phyloP scores from a whole-genome alignment of 2,329 filamentous ascomycete species.

The Aspergillus pseudoterreus region DNA sequence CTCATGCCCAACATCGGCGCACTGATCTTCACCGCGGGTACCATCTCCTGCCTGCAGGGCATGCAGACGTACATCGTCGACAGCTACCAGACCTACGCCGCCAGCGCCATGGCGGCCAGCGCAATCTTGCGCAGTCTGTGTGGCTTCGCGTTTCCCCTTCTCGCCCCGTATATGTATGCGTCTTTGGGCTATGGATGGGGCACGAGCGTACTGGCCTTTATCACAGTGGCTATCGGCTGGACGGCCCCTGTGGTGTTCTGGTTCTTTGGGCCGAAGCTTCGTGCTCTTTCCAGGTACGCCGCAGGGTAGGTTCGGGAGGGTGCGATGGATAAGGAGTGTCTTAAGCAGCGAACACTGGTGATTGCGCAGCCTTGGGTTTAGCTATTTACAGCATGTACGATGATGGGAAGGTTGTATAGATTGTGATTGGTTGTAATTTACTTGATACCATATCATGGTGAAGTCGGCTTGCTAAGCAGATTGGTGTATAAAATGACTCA shows the following conservation, averaged over 20 bases:
- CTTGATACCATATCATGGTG: too few relatives aligned
- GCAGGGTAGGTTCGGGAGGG: background rate
- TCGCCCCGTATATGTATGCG: constrained; percentile 31
- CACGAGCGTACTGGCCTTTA: constrained; percentile 31
- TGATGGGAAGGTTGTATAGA: too few relatives aligned
- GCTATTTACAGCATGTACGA: too few relatives aligned
- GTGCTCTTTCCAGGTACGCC: constrained; percentile 39
- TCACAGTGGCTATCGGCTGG: constrained; percentile 31
- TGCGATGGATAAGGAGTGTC: too few relatives aligned
- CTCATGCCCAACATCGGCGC: constrained; percentile 52
- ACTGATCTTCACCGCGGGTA: constrained; percentile 43
- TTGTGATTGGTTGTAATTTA: too few relatives aligned
- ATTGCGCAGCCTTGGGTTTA: too few relatives aligned
- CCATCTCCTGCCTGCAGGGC: constrained; percentile 33
- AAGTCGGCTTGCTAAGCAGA: too few relatives aligned
- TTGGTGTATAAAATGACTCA: too few relatives aligned
- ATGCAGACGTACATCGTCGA: constrained; percentile 34
- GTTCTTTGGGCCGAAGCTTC: constrained; percentile 42
- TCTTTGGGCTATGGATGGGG: constrained; percentile 30
- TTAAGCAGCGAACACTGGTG: too few relatives aligned
- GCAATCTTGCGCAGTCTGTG: constrained; percentile 7
- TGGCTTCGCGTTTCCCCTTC: constrained; percentile 32
- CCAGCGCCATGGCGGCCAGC: constrained; percentile 18
- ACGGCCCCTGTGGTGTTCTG: constrained; percentile 46
- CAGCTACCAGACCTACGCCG: constrained; percentile 26